Evolutionary conservation across 345 rosid species (phyloP).

Genomic region (Salix exigua): DNA sequence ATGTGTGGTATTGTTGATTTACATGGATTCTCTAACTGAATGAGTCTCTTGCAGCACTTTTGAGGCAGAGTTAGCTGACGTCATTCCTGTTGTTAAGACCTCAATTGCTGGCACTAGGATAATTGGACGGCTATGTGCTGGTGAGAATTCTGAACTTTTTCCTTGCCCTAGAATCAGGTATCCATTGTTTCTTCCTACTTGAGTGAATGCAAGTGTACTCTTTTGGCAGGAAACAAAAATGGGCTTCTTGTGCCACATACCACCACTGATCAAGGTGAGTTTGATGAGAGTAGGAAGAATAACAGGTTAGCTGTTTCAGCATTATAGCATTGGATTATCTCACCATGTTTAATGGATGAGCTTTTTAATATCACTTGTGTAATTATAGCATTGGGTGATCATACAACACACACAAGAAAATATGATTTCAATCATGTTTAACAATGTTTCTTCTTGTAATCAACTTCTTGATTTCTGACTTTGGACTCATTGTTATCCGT

Average conservation of each 20-base stretch:
- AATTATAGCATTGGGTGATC: background rate
- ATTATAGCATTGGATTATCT: background rate
- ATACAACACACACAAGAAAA: background rate
- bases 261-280: slow-evolving; percentile 91
- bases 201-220: background rate
- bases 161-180: background rate
- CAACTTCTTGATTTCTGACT: background rate
- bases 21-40: background rate
- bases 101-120: slow-evolving; percentile 81
- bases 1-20: background rate
- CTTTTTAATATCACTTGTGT: background rate
- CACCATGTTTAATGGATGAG: background rate
- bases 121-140: slow-evolving; percentile 84
- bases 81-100: slow-evolving; percentile 84
- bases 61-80: slow-evolving; percentile 83
- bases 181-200: background rate
- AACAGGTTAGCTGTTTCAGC: background rate
- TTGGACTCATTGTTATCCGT: background rate
- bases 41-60: slow-evolving; percentile 42
- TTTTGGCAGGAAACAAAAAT: slow-evolving; percentile 70
- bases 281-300: background rate
- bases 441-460: background rate
- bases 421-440: background rate
- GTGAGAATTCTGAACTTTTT: slow-evolving; percentile 25
- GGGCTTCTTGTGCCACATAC: slow-evolving; percentile 94